Base-by-base conservation (phyloP, 108 stramenopile species). In the Epithemia pelagica region DNA sequence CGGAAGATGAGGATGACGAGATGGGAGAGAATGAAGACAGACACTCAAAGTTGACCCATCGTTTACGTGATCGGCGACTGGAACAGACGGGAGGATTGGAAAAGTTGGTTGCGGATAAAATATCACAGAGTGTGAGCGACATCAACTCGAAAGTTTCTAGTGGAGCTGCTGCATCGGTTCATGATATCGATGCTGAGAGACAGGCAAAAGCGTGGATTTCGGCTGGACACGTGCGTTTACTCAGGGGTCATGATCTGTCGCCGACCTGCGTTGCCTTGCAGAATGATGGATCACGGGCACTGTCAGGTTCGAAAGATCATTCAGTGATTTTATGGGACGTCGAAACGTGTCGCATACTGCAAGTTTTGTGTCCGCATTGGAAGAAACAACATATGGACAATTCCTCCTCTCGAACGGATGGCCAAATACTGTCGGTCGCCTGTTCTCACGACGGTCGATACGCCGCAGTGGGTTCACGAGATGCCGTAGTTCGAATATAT, bases 221-320 rank as follows among this genome's bases (percentile, higher is more conserved):
- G 33, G 27, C 66, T 0, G 86, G 82, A 21, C 63, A 77, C 46
- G 68, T 87, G 2, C 69, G 66, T 21, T 73, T 82, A 37, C 64
- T 83, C 37, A 74, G 87, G 28, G 92, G 92, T 0, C 92, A 93
- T 74, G 89, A 90, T 65, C 67, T 87, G 65, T 82, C 89, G 20
- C 82, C 87, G 7, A 98, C 99, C 2, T 93, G 90, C 72, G 93
- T 98, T 2, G 79, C 92, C 7, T 61, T 99, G 46, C 75, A 79
- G 22, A 61, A 66, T 1, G 80, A 84, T 62, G 79, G 82, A 25
- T 57, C 64, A 3, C 65, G 53, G 46, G 89, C 86, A 18, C 82
- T 85, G 32, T 94, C 94, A 22, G 99, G 96, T 27, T 78, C 92
- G 46, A 99, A 99, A 79, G 99, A 99, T 75, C 94, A 96, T 67